phyloP scores from a whole-genome alignment of 1,139 yeast species.

The Pichia norvegensis region DNA sequence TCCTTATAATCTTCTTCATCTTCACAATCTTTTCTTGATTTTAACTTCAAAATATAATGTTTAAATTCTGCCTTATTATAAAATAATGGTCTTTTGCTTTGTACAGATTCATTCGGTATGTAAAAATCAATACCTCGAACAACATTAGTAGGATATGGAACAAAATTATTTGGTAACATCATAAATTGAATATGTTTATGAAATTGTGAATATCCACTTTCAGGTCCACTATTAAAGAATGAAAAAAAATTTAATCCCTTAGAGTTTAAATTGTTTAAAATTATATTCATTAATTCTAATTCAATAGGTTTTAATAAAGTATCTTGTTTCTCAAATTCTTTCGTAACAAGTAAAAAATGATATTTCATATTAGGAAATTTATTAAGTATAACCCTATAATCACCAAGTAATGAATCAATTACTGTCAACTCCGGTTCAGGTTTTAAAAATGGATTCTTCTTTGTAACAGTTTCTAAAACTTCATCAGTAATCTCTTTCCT shows the following conservation, averaged over 20 bases:
- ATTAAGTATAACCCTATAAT: constrained; percentile 65
- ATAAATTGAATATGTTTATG: constrained; percentile 89
- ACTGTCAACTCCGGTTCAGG: constrained; percentile 76
- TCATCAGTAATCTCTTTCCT: constrained; percentile 28
- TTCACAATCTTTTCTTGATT: constrained; percentile 28
- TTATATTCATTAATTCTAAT: constrained; percentile 47
- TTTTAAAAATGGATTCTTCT: constrained; percentile 64
- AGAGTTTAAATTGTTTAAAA: constrained; percentile 36
- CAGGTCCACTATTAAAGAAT: constrained; percentile 80
- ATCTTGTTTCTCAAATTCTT: constrained; percentile 60
- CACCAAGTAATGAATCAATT: constrained; percentile 43
- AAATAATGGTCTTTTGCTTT: constrained; percentile 51
- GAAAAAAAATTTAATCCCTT: constrained; percentile 46
- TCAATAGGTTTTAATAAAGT: constrained; percentile 66
- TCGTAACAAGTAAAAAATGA: constrained; percentile 75
- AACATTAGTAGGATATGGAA: constrained; percentile 53
- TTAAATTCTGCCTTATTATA: constrained; percentile 64
- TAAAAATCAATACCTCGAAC: constrained; percentile 41
- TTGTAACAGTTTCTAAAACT: constrained; percentile 26
- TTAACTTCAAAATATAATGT: constrained; percentile 68
- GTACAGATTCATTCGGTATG: constrained; percentile 38
- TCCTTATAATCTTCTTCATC: constrained; percentile 42
- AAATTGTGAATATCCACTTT: constrained; percentile 87
- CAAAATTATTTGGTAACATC: constrained; percentile 54
- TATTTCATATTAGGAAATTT: constrained; percentile 77